Evolutionary conservation across 2,329 filamentous ascomycete genomes (phyloP), one percentile per base, ranked within the genome.

Genomic region (Alternaria alternata): DNA sequence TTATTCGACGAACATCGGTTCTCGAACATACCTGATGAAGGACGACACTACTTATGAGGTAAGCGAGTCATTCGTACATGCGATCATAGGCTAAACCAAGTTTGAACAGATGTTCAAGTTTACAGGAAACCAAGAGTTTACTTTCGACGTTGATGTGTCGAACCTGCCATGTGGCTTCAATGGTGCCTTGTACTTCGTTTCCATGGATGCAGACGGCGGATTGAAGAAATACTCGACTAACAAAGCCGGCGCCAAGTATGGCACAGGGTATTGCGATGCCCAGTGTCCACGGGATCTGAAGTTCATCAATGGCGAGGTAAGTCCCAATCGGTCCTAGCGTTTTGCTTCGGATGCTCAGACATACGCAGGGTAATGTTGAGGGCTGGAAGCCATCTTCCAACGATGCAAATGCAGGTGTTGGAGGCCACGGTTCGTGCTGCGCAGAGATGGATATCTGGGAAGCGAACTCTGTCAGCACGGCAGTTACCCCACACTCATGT

Each of bases 91-190:
- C 38, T 53, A 24, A 43, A 14, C 22, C 14, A n/a, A 36, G 5
- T 34, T 36, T 24, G 26, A 32, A 32, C 24, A 78, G 54, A 72
- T 75, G 64, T 79, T 77, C 69, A 78, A 77, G 51, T 68, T 79
- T 20, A 69, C 74, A 24, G 72, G 74, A 20, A 74, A 78, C 41
- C 68, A 89, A 89, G 77, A 79, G 61, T 79, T 79, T 59, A 74
- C 70, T 8, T 79, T 79, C 41, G 77, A 79, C 52, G 75, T 79
- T 1, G 77, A 79, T 49, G 63, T 90, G 20, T 90, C 88, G 18
- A 83, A 84, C 59, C 78, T 90, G n/a, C 85, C 85, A 48, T 92
- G 90, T 68, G 90, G 89, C 51, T 79, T 92, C 54, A 91, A 92
- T 73, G 89, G 89, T 39, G 75, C 74, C 6, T 49, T 74, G 22